phyloP scores from a whole-genome alignment of 352 stramenopile species.

The Globisporangium carolinianum region DNA sequence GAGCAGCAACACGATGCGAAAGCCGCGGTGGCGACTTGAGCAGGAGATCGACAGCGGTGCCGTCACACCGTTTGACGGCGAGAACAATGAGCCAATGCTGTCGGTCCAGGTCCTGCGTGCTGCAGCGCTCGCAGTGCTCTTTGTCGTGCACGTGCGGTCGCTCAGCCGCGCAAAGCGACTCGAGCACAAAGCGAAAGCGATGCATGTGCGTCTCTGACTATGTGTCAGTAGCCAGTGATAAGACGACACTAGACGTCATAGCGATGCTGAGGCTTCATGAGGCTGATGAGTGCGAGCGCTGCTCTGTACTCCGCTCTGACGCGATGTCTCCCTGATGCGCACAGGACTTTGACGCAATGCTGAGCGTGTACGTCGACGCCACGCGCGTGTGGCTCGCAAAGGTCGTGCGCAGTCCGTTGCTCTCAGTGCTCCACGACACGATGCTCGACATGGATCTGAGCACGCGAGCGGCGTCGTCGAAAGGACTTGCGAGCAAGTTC shows the following conservation, averaged over 20 bases:
- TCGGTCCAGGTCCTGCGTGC: slow-evolving; percentile 40
- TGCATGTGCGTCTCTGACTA: slow-evolving; percentile 14
- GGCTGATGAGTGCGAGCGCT: background rate
- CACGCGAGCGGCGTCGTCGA: slow-evolving; percentile 16
- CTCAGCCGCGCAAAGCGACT: slow-evolving; percentile 29
- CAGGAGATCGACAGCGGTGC: slow-evolving; percentile 23
- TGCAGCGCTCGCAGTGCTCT: slow-evolving; percentile 20
- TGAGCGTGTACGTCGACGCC: slow-evolving; percentile 59
- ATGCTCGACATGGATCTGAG: slow-evolving; percentile 42
- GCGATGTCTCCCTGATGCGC: background rate
- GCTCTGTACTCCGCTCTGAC: background rate
- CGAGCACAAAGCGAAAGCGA: slow-evolving; percentile 26
- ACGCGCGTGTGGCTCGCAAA: slow-evolving; percentile 58
- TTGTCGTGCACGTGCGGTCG: slow-evolving; percentile 18
- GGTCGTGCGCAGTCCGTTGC: slow-evolving; percentile 29
- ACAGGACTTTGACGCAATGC: slow-evolving; percentile 56
- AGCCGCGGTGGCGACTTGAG: slow-evolving; percentile 45
- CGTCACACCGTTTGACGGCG: slow-evolving; percentile 19
- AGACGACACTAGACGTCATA: too few relatives aligned
- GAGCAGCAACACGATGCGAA: slow-evolving; percentile 18
- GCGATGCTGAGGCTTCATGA: too few relatives aligned
- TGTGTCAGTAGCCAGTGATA: too few relatives aligned
- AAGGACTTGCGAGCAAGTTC: slow-evolving; percentile 47
- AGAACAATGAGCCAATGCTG: slow-evolving; percentile 19
- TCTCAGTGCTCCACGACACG: slow-evolving; percentile 51